Base-by-base conservation (phyloP, 345 rosid genomes). In the Murraya paniculata region DNA sequence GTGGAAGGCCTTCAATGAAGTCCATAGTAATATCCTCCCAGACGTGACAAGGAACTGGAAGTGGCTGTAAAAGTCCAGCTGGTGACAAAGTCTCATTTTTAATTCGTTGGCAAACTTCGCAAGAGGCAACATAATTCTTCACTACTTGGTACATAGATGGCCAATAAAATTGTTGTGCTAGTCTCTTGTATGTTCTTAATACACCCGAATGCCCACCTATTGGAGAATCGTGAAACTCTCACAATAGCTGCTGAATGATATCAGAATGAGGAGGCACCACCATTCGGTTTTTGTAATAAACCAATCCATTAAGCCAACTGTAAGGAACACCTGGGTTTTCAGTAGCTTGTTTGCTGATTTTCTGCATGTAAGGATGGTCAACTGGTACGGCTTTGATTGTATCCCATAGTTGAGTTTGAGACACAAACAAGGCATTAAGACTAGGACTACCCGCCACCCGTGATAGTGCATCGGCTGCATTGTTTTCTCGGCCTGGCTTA, bases 131-230 rank as follows among this genome's bases (percentile, higher is more conserved):
- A 39, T 60, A 71, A 7, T 60, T 24, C 4, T 64, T 22, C 27
- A 64, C 41, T n/a, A 1, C 22, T 0, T 9, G 19, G 28, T 58
- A n/a, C 74, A 77, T 68, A 5, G 41, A 77, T 10, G 68, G 74
- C 74, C 41, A 77, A 27, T 77, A 77, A 35, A 77, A 68, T 58
- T 68, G 66, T 18, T 77, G 59, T 7, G 69, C 68, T 1, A 77
- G 21, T n/a, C 75, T 28, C 31, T 58, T 77, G 11, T 13, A 59
- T 1, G 58, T 77, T 9, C 45, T 1, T 7, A 58, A 21, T 0
- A 27, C 48, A 2, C 68, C 31, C 1, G 24, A 69, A 22, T 77
- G 60, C 1, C 79, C 55, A 18, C 68, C 76, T 7, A 70, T 13
- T 33, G 36, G 58, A 4, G 81, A 45, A 33, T 50, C 77, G 24